These are phyloP conservation scores for Bryoerythrophyllum caledonicum DNA, from an alignment of 225 moss, liverwort and hornwort genomes.

Conservation along the genomic window DNA sequence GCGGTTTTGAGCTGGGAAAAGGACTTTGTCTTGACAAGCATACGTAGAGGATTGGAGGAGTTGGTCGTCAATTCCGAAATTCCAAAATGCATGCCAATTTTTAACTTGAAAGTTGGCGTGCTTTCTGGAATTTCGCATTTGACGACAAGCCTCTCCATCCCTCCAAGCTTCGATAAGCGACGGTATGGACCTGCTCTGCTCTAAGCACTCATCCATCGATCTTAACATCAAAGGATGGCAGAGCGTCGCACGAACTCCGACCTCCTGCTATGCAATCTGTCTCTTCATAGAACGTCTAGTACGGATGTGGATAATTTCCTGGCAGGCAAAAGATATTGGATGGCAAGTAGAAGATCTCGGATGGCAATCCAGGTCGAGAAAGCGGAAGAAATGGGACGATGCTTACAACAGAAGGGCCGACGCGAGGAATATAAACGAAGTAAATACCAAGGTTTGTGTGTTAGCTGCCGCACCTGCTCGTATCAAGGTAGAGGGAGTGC, in stretches of 20 bases:
- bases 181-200: constrained; percentile 26
- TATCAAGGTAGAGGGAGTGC: constrained; percentile 25
- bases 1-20: constrained; percentile 37
- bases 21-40: constrained; percentile 13
- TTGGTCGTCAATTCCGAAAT: constrained; percentile 33
- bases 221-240: constrained; percentile 24
- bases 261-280: constrained; percentile 18
- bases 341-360: constrained; percentile 27
- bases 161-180: constrained; percentile 20
- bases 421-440: constrained; percentile 12
- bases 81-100: constrained; percentile 21
- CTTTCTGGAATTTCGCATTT: too few relatives aligned
- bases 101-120: too few relatives aligned
- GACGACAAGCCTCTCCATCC: constrained; percentile 1
- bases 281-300: constrained; percentile 27
- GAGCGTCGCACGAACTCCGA: constrained; percentile 26
- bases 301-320: constrained; percentile 26
- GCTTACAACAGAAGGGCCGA: constrained; percentile 17
- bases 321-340: constrained; percentile 25
- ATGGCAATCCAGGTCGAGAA: constrained; percentile 25
- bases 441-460: constrained; percentile 24
- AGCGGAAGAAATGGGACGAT: constrained; percentile 50
- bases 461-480: constrained; percentile 14
- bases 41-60: constrained; percentile 24
- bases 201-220: constrained; percentile 33